Conservation (phyloP, 768 basidiomycete species). For the Lenzites betulinus region DNA sequence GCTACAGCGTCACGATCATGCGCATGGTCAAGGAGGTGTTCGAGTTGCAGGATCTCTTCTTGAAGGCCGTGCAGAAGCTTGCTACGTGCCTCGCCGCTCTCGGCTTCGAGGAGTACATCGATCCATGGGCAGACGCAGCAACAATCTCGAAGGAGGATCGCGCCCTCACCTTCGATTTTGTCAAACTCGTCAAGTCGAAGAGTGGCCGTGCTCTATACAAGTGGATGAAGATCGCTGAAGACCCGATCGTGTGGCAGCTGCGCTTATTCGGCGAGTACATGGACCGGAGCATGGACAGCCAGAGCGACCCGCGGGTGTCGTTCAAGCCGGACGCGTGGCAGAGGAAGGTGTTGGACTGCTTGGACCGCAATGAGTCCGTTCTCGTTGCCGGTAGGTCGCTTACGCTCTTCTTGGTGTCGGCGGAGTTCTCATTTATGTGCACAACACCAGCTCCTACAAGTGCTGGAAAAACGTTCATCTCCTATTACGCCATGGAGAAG, state of each 20-base stretch:
- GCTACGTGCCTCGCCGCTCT: constrained; percentile 44
- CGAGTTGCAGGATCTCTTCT: constrained; percentile 40
- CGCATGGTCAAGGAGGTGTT: constrained; percentile 49
- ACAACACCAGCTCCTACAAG: constrained; percentile 57
- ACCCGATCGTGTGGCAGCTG: constrained; percentile 66
- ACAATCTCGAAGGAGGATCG: constrained; percentile 29
- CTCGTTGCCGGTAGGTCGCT: constrained; percentile 60
- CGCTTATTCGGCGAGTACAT: constrained; percentile 70
- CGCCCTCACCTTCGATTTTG: constrained; percentile 50
- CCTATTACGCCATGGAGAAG: constrained; percentile 77
- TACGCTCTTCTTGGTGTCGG: background rate
- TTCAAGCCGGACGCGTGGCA: constrained; percentile 79
- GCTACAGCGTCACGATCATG: constrained; percentile 48
- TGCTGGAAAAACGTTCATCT: constrained; percentile 78
- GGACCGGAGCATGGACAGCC: constrained; percentile 71
- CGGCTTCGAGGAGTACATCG: constrained; percentile 47
- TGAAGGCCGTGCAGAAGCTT: constrained; percentile 38
- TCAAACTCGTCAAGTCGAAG: constrained; percentile 54
- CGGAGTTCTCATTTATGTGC: background rate
- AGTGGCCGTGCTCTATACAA: constrained; percentile 41
- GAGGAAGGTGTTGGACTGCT: constrained; percentile 59
- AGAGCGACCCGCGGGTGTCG: constrained; percentile 54
- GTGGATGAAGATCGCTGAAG: constrained; percentile 59
- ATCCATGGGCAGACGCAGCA: constrained; percentile 15
- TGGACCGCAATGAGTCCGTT: constrained; percentile 59